A percentile compares a stretch with the other conserved stretches of the same genome.
phyloP scores from a whole-genome alignment of 2,329 filamentous ascomycete genomes.

The Nakataea oryzae region DNA sequence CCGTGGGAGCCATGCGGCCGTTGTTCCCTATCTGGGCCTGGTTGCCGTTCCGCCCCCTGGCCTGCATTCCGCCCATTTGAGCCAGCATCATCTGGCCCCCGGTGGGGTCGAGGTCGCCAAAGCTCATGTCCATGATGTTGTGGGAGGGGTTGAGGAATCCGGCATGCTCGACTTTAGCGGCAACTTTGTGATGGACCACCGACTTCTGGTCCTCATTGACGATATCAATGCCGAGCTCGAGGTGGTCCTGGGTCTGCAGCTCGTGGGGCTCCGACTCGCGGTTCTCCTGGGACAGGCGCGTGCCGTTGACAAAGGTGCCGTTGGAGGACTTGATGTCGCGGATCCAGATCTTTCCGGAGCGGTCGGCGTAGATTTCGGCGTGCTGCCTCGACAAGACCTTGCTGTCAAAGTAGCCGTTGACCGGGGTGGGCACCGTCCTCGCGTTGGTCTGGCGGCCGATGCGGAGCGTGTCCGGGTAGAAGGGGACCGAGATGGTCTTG shows the following conservation, averaged over 20 bases:
- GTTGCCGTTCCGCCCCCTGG: slow-evolving; percentile 60
- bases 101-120: slow-evolving; percentile 80
- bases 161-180: slow-evolving; percentile 91
- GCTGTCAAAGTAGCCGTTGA: slow-evolving; percentile 95
- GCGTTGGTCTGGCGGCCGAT: slow-evolving; percentile 96
- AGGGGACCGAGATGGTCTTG: slow-evolving; percentile 91
- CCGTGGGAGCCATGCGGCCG: slow-evolving; percentile 47
- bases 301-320: slow-evolving; percentile 93
- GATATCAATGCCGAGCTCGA: slow-evolving; percentile 96
- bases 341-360: slow-evolving; percentile 85
- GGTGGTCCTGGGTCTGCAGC: slow-evolving; percentile 77
- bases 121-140: slow-evolving; percentile 79
- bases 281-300: slow-evolving; percentile 83
- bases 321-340: slow-evolving; percentile 98
- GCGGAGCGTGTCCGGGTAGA: slow-evolving; percentile 82
- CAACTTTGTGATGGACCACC: slow-evolving; percentile 96
- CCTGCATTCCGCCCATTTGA: slow-evolving; percentile 50
- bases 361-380: slow-evolving; percentile 86
- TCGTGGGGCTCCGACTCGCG: slow-evolving; percentile 94
- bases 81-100: slow-evolving; percentile 64
- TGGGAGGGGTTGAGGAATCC: slow-evolving; percentile 67
- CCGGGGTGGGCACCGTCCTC: slow-evolving; percentile 81
- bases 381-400: slow-evolving; percentile 95
- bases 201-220: slow-evolving; percentile 98
- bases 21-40: slow-evolving; percentile 53